phyloP scores from a whole-genome alignment of 257 asterid genomes.

The Paraleonurus japonicus region DNA sequence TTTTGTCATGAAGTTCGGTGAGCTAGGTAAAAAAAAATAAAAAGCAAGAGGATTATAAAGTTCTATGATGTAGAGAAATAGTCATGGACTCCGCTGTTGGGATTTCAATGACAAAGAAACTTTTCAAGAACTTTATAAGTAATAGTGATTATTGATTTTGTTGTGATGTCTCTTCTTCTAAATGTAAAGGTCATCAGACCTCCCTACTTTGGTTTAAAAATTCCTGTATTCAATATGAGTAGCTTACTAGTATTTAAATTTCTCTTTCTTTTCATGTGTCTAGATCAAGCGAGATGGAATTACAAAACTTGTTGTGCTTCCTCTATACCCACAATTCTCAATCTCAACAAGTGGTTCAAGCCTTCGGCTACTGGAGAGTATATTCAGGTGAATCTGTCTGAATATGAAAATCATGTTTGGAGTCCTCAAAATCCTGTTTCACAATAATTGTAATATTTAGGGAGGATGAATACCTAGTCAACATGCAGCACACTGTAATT shows the following conservation, averaged over 20 bases:
- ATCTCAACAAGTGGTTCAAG: constrained; percentile 99
- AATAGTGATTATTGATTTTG: background rate
- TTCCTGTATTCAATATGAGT: background rate
- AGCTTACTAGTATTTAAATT: background rate
- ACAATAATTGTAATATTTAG: constrained; percentile 42
- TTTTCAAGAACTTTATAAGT: background rate
- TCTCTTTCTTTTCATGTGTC: constrained; percentile 18
- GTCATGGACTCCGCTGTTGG: background rate
- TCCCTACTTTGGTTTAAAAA: constrained; percentile 1
- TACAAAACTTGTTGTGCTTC: constrained; percentile 92
- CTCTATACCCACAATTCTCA: constrained; percentile 96
- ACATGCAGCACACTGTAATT: constrained; percentile 99
- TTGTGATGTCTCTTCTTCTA: background rate
- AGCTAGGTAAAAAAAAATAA: background rate
- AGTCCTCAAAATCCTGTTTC: constrained; percentile 23
- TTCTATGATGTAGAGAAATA: background rate
- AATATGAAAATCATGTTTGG: constrained; percentile 23
- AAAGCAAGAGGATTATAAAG: background rate
- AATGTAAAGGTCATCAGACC: constrained; percentile 4
- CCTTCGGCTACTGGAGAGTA: constrained; percentile 88
- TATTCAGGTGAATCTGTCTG: constrained; percentile 67
- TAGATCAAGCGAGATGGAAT: constrained; percentile 89
- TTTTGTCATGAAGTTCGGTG: constrained; percentile 5
- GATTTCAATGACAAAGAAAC: background rate
- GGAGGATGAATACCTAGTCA: constrained; percentile 97